Evolutionary conservation across 306 rosid genomes (phyloP).

Genomic region (Glycine tomentella): DNA sequence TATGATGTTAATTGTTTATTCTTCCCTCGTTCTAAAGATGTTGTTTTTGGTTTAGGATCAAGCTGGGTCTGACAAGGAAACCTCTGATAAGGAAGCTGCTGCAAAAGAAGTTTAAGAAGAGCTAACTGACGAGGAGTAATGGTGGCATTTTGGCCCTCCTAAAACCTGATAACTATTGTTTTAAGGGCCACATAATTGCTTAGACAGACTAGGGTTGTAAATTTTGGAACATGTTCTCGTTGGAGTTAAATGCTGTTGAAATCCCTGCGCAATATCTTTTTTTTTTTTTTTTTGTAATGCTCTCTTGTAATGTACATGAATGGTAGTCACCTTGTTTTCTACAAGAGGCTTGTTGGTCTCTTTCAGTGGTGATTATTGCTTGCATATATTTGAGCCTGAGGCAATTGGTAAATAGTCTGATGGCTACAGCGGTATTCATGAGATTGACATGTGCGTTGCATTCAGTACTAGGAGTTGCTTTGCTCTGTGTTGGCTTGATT

Average conservation of each 20-base stretch:
- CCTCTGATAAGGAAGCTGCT: slow-evolving; percentile 13
- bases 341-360: background rate
- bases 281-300: background rate
- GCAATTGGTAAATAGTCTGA: background rate
- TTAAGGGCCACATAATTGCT: background rate
- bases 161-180: background rate
- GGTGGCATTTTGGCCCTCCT: background rate
- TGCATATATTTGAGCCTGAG: too few relatives aligned
- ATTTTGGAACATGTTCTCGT: slow-evolving; percentile 38
- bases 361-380: too few relatives aligned
- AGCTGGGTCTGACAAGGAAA: slow-evolving; percentile 54
- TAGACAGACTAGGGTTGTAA: slow-evolving; percentile 44
- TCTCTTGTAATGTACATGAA: slow-evolving; percentile 21
- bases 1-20: background rate
- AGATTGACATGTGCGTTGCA: background rate
- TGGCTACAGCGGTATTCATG: background rate
- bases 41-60: slow-evolving; percentile 53
- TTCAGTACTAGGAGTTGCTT: background rate
- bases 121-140: slow-evolving; percentile 67
- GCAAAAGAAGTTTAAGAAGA: slow-evolving; percentile 54
- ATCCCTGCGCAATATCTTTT: background rate
- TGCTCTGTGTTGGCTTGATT: background rate
- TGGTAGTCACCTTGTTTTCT: slow-evolving; percentile 1
- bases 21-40: background rate
- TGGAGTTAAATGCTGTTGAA: background rate